Evolutionary conservation across 2,329 filamentous ascomycete genomes (phyloP).

Genomic region (Fusarium tanahbumbuense): DNA sequence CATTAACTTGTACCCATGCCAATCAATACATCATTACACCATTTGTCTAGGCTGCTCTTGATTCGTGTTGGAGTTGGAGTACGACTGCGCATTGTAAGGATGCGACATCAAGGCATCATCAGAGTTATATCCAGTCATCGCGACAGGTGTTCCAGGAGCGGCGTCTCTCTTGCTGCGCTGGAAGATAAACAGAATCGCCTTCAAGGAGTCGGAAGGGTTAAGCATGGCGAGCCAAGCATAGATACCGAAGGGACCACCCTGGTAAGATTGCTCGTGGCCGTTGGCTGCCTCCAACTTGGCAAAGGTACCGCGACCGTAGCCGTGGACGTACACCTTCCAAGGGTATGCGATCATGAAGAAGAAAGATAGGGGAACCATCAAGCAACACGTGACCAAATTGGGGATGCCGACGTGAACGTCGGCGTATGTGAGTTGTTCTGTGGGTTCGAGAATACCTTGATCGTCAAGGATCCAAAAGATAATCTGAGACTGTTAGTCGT

Average conservation of each 20-base stretch:
- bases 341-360: slow-evolving; percentile 39
- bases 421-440: slow-evolving; percentile 34
- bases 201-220: slow-evolving; percentile 31
- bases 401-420: slow-evolving; percentile 40
- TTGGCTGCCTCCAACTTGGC: slow-evolving; percentile 9
- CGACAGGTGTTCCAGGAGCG: background rate
- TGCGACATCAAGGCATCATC: slow-evolving; percentile 7
- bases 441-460: slow-evolving; percentile 14
- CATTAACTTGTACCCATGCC: background rate
- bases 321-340: slow-evolving; percentile 33
- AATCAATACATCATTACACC: background rate
- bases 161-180: background rate
- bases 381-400: slow-evolving; percentile 33
- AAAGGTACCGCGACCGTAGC: slow-evolving; percentile 13
- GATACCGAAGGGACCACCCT: slow-evolving; percentile 31
- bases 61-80: background rate
- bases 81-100: slow-evolving; percentile 10
- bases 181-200: slow-evolving; percentile 30
- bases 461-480: slow-evolving; percentile 37
- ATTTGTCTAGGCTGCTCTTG: background rate
- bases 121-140: slow-evolving; percentile 15
- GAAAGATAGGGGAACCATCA: slow-evolving; percentile 37
- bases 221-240: slow-evolving; percentile 35
- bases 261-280: slow-evolving; percentile 10
- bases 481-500: slow-evolving; percentile 1